These are phyloP conservation scores for Mollisia scopiformis DNA, from an alignment of 2,329 filamentous ascomycete species.

Conservation along the genomic window DNA sequence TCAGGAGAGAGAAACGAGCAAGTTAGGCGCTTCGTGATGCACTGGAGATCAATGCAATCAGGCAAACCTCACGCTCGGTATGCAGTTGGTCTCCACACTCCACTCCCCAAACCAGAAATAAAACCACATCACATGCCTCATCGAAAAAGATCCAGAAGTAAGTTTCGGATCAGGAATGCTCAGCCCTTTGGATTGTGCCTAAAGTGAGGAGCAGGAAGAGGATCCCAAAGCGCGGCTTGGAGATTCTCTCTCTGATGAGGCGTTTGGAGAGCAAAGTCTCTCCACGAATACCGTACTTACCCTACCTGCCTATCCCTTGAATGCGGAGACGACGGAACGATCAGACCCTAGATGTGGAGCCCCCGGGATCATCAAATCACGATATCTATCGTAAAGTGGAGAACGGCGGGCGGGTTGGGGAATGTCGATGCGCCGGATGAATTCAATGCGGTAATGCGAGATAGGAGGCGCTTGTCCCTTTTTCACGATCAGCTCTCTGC, in stretches of 20 bases:
- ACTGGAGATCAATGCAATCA: constrained; percentile 5
- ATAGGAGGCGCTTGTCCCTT: constrained; percentile 4
- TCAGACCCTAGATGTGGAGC: constrained; percentile 4
- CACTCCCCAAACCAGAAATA: too few species aligned
- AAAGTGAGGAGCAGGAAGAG: too few species aligned
- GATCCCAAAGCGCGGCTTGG: too few species aligned
- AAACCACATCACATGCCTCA: too few species aligned
- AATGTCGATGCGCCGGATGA: not conserved
- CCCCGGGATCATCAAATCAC: not conserved
- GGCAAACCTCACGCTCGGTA: too few species aligned
- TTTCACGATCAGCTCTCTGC: not conserved
- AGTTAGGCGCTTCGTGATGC: not conserved
- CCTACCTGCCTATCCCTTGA: not conserved
- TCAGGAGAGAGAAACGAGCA: not conserved
- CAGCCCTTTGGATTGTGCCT: too few species aligned
- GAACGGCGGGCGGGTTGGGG: not conserved
- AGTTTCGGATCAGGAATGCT: too few species aligned
- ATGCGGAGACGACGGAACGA: constrained; percentile 4
- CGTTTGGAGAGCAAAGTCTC: too few species aligned
- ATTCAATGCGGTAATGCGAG: constrained; percentile 4
- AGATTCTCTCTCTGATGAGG: too few species aligned
- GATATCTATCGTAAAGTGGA: not conserved
- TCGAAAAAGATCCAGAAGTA: too few species aligned
- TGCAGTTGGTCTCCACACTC: too few species aligned
- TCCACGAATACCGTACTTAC: too few species aligned